Percentiles rank a stretch among this genome's conserved stretches.
Conservation (phyloP, 176 grass and related monocot species). For the Cenchrus fungigraminus region DNA sequence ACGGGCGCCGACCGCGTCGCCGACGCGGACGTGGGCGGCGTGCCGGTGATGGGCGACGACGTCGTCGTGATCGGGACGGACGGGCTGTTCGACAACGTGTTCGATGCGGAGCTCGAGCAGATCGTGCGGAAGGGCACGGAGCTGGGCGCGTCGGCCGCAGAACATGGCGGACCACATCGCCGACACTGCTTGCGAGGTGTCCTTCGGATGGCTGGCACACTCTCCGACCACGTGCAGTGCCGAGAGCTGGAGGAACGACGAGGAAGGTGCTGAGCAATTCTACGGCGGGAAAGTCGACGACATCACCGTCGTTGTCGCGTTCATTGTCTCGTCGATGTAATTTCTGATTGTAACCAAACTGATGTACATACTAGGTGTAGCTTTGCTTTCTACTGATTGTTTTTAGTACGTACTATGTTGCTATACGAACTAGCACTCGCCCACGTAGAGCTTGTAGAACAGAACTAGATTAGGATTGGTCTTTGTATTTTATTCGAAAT, state of each 20-base stretch:
- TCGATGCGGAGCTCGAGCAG: slow-evolving; percentile 2
- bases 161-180: slow-evolving; percentile 32
- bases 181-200: not conserved
- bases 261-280: too few species aligned
- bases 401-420: too few species aligned
- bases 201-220: not conserved
- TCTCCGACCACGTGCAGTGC: slow-evolving; percentile 18
- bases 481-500: not conserved
- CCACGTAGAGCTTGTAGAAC: too few species aligned
- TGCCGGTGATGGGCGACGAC: slow-evolving; percentile 17
- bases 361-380: not conserved
- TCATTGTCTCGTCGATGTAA: slow-evolving; percentile 8
- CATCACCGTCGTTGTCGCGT: slow-evolving; percentile 43
- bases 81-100: slow-evolving; percentile 52
- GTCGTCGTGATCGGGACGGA: slow-evolving; percentile 39
- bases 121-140: not conserved
- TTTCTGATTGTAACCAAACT: not conserved
- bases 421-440: too few species aligned
- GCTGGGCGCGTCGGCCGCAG: not conserved
- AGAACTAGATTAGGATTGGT: not conserved
- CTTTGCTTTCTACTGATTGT: too few species aligned
- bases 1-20: not conserved
- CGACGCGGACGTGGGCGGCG: not conserved
- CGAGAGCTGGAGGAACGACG: not conserved
- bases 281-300: slow-evolving; percentile 29